phyloP scores from a whole-genome alignment of 2,329 filamentous ascomycete species.

The Zymoseptoria tritici region DNA sequence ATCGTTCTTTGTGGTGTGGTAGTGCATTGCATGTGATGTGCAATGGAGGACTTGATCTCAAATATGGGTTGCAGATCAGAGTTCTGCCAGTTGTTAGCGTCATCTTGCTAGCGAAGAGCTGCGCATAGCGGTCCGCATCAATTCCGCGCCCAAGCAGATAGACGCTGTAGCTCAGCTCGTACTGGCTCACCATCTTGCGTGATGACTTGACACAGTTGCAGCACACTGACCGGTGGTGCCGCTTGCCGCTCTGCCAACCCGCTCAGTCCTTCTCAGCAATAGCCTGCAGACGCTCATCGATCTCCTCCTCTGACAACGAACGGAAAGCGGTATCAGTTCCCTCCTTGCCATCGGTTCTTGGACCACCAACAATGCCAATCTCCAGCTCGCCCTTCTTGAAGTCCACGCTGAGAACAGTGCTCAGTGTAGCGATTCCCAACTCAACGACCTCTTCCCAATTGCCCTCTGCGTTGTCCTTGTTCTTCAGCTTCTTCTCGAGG shows the following conservation, averaged over 20 bases:
- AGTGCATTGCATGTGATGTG: neutral
- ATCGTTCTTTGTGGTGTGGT: neutral
- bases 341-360: constrained; percentile 72
- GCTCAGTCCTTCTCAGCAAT: constrained; percentile 96
- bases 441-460: constrained; percentile 97
- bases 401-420: constrained; percentile 94
- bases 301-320: constrained; percentile 90
- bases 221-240: neutral
- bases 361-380: constrained; percentile 92
- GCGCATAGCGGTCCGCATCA: neutral
- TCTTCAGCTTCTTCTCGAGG: constrained; percentile 99
- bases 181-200: neutral
- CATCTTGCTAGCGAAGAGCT: neutral
- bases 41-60: neutral
- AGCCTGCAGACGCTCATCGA: constrained; percentile 93
- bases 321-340: constrained; percentile 74
- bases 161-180: neutral
- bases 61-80: neutral
- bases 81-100: neutral
- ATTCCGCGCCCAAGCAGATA: neutral
- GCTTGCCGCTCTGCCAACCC: neutral
- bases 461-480: constrained; percentile 90
- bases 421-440: constrained; percentile 88
- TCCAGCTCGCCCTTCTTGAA: constrained; percentile 99
- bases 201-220: neutral